Evolutionary conservation across 2,329 filamentous ascomycete genomes (phyloP), one percentile per base, ranked within the genome.

Genomic region (Fusarium nanum): DNA sequence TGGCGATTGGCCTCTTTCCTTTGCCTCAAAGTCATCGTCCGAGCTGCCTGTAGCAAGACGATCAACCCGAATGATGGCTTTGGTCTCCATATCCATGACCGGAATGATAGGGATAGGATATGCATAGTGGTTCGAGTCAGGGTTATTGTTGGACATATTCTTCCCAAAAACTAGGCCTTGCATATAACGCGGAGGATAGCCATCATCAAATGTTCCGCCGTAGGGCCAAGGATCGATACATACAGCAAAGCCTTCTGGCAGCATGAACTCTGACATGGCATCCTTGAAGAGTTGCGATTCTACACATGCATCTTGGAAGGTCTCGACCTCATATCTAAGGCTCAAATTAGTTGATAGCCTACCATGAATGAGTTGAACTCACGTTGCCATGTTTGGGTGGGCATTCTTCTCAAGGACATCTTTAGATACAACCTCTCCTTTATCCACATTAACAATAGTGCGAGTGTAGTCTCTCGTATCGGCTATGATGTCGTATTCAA

Each of bases 171-270:
- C 81, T 2, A 87, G 78, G 42, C 84, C 85, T 50, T 86, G 83
- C 81, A 87, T 84, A 56, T 81, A 81, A 18, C 83, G 81, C 8
- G 56, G 63, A 10, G 50, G 37, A 16, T 62, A 55, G 4, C 76
- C 76, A 49, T 82, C 82, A 6, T 74, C 73, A 55, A 83, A 81
- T 2, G 78, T 77, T 4, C 82, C 82, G 14, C 84, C 83, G 67
- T 93, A 94, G 40, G 92, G 92, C 92, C 91, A 94, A 0, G 87
- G 67, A 87, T 85, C 83, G 68, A 85, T 83, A 16, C 78, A 79
- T 53, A 84, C 73, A 37, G 74, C 67, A 54, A 84, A 83, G 70
- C 81, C 81, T 28, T 83, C 49, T 13, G 23, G 49, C 13, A 53
- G 18, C n/a, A 23, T 25, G n/a, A 53, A 53, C 13, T 53, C 49